These are phyloP conservation scores for Oxalis stricta DNA, from an alignment of 441 rosid species.

Conservation along the genomic window DNA sequence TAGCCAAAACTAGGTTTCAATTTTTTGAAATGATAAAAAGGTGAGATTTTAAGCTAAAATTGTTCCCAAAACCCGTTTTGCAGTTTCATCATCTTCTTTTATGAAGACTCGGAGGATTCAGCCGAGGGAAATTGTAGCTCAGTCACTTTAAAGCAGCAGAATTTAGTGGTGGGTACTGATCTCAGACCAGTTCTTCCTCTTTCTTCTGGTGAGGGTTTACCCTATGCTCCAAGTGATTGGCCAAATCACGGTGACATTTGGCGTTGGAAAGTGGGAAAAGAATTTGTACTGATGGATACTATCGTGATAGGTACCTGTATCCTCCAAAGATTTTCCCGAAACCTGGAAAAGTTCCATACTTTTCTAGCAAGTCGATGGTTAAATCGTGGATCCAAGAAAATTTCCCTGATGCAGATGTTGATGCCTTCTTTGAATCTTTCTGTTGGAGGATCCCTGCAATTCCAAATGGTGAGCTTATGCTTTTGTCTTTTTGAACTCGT, in stretches of 20 bases:
- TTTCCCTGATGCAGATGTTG: constrained; percentile 47
- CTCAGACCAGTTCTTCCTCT: constrained; percentile 31
- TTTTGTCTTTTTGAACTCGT: neutral
- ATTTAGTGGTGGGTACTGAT: too few relatives aligned
- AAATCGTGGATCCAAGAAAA: constrained; percentile 23
- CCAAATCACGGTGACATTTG: constrained; percentile 67
- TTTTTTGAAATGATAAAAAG: too few relatives aligned
- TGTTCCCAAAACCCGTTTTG: too few relatives aligned
- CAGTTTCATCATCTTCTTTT: too few relatives aligned
- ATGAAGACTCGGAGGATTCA: too few relatives aligned
- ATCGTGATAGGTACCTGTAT: constrained; percentile 51
- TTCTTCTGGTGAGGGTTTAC: constrained; percentile 53
- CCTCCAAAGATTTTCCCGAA: constrained; percentile 32
- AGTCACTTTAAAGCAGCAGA: too few relatives aligned
- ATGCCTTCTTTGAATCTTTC: constrained; percentile 63
- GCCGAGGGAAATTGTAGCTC: too few relatives aligned
- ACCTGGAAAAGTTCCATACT: constrained; percentile 8
- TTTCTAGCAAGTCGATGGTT: constrained; percentile 54
- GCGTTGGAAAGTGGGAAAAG: constrained; percentile 68
- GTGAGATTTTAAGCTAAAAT: too few relatives aligned
- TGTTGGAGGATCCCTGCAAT: constrained; percentile 71
- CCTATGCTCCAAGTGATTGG: constrained; percentile 72
- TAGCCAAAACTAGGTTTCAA: too few relatives aligned
- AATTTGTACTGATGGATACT: constrained; percentile 33
- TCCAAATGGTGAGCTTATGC: too few relatives aligned